Conservation (phyloP, 2,329 filamentous ascomycete genomes). For the Zymoseptoria brevis region DNA sequence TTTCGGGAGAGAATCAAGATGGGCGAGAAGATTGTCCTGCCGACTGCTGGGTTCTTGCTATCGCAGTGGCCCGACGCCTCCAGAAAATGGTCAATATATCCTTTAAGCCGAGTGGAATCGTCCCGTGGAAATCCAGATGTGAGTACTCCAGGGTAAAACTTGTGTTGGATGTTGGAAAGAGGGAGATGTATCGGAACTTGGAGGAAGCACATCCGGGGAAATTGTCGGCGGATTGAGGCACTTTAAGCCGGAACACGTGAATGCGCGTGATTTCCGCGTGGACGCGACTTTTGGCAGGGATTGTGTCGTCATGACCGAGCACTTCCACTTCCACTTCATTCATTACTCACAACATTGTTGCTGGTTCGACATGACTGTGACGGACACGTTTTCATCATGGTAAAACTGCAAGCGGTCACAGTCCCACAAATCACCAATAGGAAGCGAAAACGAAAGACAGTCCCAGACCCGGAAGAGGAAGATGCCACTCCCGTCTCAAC, state of each 20-base stretch:
- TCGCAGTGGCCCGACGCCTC: no score
- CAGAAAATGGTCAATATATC: no score
- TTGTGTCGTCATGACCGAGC: constrained; percentile 5
- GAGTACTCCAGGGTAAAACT: no score
- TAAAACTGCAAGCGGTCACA: constrained; percentile 42
- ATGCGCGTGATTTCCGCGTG: not conserved
- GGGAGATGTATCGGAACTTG: not conserved
- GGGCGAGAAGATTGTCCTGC: not conserved
- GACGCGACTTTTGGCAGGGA: not conserved
- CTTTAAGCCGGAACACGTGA: not conserved
- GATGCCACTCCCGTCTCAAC: not conserved
- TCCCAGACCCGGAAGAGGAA: not conserved
- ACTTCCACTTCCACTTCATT: not conserved
- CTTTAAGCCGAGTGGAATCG: no score
- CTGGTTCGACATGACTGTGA: not conserved
- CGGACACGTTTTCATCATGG: constrained; percentile 27
- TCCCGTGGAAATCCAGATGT: no score
- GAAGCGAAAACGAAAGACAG: constrained; percentile 12
- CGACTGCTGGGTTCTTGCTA: not conserved
- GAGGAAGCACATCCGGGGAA: not conserved
- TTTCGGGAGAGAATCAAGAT: not conserved
- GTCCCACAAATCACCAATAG: constrained; percentile 14
- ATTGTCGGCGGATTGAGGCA: not conserved
- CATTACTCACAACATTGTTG: not conserved
- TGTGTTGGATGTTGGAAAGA: not conserved